phyloP scores from a whole-genome alignment of 768 basidiomycete species.

The Pleurotus salmoneostramineus region DNA sequence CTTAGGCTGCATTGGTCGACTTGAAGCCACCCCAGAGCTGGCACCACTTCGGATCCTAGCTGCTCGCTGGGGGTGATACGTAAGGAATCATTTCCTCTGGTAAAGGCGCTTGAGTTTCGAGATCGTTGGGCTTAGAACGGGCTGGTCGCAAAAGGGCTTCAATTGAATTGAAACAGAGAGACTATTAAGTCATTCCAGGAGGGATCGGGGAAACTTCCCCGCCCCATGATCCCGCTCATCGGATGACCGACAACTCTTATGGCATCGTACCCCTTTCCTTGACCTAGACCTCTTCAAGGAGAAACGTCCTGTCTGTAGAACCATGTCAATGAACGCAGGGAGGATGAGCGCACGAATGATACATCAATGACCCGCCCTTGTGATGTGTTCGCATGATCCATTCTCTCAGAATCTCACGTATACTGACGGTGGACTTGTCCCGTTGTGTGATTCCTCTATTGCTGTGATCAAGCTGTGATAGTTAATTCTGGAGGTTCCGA shows the following conservation, averaged over 20 bases:
- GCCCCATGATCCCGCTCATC: neutral
- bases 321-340: neutral
- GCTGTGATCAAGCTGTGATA: no score
- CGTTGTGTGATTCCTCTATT: conserved; percentile 2
- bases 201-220: neutral
- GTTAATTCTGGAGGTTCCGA: neutral
- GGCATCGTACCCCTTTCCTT: neutral
- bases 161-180: neutral
- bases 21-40: no score
- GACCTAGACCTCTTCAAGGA: neutral
- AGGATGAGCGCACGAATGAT: neutral
- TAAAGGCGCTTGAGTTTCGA: neutral
- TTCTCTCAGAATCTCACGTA: neutral
- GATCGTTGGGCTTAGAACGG: neutral
- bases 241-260: neutral
- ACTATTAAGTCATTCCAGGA: neutral
- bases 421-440: conserved; percentile 1
- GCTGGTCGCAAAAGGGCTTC: neutral
- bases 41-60: no score
- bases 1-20: no score
- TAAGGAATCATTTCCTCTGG: neutral
- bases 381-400: neutral
- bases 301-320: neutral
- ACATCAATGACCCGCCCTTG: neutral
- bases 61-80: neutral